These are phyloP conservation scores for Globisporangium splendens DNA, from an alignment of 352 stramenopile species.

Conservation along the genomic window DNA sequence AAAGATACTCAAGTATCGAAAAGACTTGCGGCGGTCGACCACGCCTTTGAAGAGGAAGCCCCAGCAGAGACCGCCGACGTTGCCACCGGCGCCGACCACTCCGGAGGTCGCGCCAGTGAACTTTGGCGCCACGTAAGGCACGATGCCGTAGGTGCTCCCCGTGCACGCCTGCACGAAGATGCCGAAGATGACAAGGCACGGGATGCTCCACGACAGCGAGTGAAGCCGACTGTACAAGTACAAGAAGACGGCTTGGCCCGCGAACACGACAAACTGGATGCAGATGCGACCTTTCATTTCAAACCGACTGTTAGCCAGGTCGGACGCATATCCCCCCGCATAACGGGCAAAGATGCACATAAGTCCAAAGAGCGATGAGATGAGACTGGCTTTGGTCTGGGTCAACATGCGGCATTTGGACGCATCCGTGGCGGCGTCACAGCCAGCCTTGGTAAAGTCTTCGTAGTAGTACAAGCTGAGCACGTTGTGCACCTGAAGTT, in stretches of 20 bases:
- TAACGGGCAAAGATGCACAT: constrained; percentile 93
- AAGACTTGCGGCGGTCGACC: constrained; percentile 14
- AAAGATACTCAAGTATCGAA: constrained; percentile 30
- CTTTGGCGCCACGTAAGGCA: constrained; percentile 46
- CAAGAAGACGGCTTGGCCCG: constrained; percentile 72
- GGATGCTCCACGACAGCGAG: constrained; percentile 46
- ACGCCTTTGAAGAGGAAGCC: constrained; percentile 40
- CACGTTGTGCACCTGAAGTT: constrained; percentile 94
- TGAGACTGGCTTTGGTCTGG: constrained; percentile 53
- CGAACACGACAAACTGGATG: constrained; percentile 71
- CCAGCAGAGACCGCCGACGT: constrained; percentile 34
- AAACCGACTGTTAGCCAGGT: constrained; percentile 66
- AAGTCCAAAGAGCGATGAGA: constrained; percentile 91
- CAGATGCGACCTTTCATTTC: constrained; percentile 86
- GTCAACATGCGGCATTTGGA: constrained; percentile 28
- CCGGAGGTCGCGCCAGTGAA: constrained; percentile 36
- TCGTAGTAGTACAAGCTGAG: constrained; percentile 89
- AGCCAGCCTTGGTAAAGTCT: constrained; percentile 69
- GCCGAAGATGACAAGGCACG: constrained; percentile 80
- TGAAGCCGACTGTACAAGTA: constrained; percentile 77
- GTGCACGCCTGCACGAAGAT: constrained; percentile 80
- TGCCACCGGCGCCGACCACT: constrained; percentile 36
- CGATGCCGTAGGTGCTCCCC: constrained; percentile 49
- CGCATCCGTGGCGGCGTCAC: constrained; percentile 21
- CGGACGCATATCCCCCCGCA: constrained; percentile 80